A percentile compares a stretch with the other conserved stretches of the same genome.
Conservation (phyloP, 2,329 filamentous ascomycete genomes). For the Neofusicoccum sp. region DNA sequence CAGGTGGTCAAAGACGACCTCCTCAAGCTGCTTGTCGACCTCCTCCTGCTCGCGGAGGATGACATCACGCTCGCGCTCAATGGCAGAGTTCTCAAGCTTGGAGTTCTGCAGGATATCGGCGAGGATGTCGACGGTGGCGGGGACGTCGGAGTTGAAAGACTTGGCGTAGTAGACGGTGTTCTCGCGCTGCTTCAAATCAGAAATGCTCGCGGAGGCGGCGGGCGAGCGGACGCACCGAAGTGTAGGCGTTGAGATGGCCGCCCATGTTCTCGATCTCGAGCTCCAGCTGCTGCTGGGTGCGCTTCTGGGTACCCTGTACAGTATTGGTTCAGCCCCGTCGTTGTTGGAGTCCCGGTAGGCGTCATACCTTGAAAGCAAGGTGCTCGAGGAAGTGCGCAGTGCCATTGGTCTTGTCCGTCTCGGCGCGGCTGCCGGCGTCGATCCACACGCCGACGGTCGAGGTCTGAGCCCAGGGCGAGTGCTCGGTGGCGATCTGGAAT, state of each 20-base stretch:
- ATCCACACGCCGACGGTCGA: slow-evolving; percentile 99
- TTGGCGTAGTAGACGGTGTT: slow-evolving; percentile 99
- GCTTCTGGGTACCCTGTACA: slow-evolving; percentile 79
- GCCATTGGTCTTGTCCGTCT: slow-evolving; percentile 98
- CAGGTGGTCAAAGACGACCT: slow-evolving; percentile 98
- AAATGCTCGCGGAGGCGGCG: background rate
- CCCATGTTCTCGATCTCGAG: slow-evolving; percentile 99
- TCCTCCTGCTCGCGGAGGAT: slow-evolving; percentile 98
- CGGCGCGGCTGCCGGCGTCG: slow-evolving; percentile 94
- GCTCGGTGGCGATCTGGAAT: slow-evolving; percentile 86
- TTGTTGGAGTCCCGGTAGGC: slow-evolving; percentile 9
- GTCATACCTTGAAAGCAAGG: slow-evolving; percentile 92
- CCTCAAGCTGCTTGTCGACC: slow-evolving; percentile 99
- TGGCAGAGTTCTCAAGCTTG: slow-evolving; percentile 88
- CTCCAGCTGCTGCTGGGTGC: slow-evolving; percentile 95
- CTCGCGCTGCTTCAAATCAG: slow-evolving; percentile 62
- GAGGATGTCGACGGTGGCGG: slow-evolving; percentile 94
- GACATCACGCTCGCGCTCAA: slow-evolving; percentile 97
- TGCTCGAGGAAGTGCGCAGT: slow-evolving; percentile 99
- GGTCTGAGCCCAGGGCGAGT: slow-evolving; percentile 97
- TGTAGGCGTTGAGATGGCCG: slow-evolving; percentile 98
- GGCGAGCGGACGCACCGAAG: slow-evolving; percentile 67
- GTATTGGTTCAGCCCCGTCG: slow-evolving; percentile 27
- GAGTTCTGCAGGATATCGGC: slow-evolving; percentile 99
- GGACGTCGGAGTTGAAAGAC: slow-evolving; percentile 96